These are phyloP conservation scores for Saccharomycopsis lassenensis DNA, from an alignment of 805 yeast genomes.

Conservation along the genomic window DNA sequence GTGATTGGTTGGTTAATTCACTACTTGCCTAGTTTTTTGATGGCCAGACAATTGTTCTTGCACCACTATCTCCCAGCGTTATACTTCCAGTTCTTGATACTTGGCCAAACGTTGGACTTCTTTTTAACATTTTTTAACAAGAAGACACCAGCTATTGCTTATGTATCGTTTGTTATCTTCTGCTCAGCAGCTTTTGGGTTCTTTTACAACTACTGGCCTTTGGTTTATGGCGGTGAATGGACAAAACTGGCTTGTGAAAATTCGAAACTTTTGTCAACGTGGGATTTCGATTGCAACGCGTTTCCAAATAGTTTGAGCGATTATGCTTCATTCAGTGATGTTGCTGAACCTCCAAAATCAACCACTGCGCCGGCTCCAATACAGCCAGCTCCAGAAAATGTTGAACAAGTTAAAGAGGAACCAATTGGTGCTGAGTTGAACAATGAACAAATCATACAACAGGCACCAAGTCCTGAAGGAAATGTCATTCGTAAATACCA, in stretches of 20 bases:
- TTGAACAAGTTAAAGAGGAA: conserved; percentile 3
- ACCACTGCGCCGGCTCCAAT: conserved; percentile 2
- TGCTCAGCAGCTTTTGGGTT: conserved; percentile 39
- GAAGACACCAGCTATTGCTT: conserved; percentile 34
- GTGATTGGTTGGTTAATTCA: conserved; percentile 77
- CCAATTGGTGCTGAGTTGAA: conserved; percentile 8
- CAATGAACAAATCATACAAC: conserved; percentile 7
- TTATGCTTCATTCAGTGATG: conserved; percentile 20
- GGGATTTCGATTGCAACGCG: conserved; percentile 83
- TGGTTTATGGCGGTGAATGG: conserved; percentile 77
- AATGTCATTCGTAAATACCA: conserved; percentile 23
- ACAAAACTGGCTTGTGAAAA: conserved; percentile 53
- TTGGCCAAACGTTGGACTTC: conserved; percentile 58
- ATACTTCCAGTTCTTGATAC: conserved; percentile 72
- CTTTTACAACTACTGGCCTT: conserved; percentile 55
- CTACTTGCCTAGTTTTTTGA: conserved; percentile 81
- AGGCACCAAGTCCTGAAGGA: conserved; percentile 8
- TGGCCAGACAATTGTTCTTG: conserved; percentile 87
- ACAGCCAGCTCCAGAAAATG: not conserved
- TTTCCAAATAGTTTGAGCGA: conserved; percentile 19
- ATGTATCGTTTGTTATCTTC: conserved; percentile 36
- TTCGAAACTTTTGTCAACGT: conserved; percentile 46
- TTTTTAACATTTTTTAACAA: conserved; percentile 33
- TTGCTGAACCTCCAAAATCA: conserved; percentile 2
- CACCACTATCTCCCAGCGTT: conserved; percentile 92